Conservation (phyloP, 768 basidiomycete species). For the Boletus vinaceobasis region DNA sequence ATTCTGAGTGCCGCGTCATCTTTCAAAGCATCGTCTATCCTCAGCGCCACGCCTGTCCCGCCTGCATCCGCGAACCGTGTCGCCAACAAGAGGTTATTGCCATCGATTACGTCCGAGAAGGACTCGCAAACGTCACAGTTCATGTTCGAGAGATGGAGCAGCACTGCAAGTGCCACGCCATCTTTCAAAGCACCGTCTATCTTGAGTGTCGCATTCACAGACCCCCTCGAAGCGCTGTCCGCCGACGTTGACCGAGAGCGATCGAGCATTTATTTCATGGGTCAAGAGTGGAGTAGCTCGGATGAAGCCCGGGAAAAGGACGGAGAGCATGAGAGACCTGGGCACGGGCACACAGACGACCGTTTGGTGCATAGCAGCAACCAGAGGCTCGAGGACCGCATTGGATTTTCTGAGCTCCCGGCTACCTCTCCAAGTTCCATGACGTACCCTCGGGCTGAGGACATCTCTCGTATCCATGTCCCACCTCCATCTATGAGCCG, state of each 20-base stretch:
- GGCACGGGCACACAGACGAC: slow-evolving; percentile 21
- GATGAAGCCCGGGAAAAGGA: slow-evolving; percentile 26
- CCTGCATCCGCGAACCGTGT: too few species aligned
- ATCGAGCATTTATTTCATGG: slow-evolving; percentile 21
- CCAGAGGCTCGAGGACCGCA: slow-evolving; percentile 20
- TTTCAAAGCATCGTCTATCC: slow-evolving; percentile 39
- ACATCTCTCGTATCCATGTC: slow-evolving; percentile 13
- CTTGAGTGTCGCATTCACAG: slow-evolving; percentile 37
- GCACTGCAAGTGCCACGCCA: slow-evolving; percentile 48
- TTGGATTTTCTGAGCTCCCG: slow-evolving; percentile 5
- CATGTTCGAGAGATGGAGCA: slow-evolving; percentile 43
- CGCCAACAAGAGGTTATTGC: slow-evolving; percentile 7
- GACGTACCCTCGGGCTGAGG: slow-evolving; percentile 11
- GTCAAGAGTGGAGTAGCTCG: slow-evolving; percentile 28
- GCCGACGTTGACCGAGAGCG: slow-evolving; percentile 24
- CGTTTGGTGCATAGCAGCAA: slow-evolving; percentile 13
- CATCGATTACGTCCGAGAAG: slow-evolving; percentile 43
- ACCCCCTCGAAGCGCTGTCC: slow-evolving; percentile 19
- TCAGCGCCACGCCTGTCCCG: slow-evolving; percentile 33
- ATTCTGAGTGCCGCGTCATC: slow-evolving; percentile 48
- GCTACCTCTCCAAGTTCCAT: slow-evolving; percentile 15
- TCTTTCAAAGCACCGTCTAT: slow-evolving; percentile 41
- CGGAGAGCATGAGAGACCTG: slow-evolving; percentile 19
- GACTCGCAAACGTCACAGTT: slow-evolving; percentile 40
- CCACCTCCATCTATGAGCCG: not conserved